Percentiles rank a stretch among this genome's conserved stretches.
Conservation (phyloP, 2,329 filamentous ascomycete genomes). For the Epichloe elymi region DNA sequence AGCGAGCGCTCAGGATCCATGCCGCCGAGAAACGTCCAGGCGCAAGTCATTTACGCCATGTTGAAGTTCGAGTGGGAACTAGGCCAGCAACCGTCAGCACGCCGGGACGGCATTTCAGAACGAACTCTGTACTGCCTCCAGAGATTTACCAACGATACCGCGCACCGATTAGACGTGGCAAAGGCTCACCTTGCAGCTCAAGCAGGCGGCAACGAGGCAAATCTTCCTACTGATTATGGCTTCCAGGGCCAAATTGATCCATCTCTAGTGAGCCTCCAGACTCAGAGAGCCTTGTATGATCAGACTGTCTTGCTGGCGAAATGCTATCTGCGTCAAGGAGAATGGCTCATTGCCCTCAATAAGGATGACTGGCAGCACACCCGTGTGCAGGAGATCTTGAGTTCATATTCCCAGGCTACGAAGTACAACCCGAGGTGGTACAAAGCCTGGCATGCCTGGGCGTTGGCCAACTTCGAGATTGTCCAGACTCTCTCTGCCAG, state of each 20-base stretch:
- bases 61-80: constrained; percentile 95
- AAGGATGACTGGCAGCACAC: constrained; percentile 82
- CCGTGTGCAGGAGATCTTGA: constrained; percentile 74
- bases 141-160: constrained; percentile 47
- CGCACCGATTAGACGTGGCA: constrained; percentile 39
- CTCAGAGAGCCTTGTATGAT: constrained; percentile 41
- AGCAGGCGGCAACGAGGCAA: constrained; percentile 28
- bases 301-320: constrained; percentile 71
- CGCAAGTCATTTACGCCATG: constrained; percentile 88
- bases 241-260: constrained; percentile 35
- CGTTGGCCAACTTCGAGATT: constrained; percentile 94
- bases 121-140: constrained; percentile 46
- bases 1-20: constrained; percentile 7
- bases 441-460: constrained; percentile 99
- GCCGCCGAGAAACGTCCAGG: constrained; percentile 36
- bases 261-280: constrained; percentile 32
- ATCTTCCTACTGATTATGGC: constrained; percentile 32
- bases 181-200: constrained; percentile 37
- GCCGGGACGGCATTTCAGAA: constrained; percentile 33
- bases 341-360: constrained; percentile 83
- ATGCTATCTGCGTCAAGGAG: constrained; percentile 89
- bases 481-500: constrained; percentile 67
- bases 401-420: constrained; percentile 85
- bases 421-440: constrained; percentile 93
- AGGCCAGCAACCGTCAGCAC: constrained; percentile 44